A percentile compares a stretch with the other conserved stretches of the same genome.
These are phyloP conservation scores for Aspergillus homomorphus DNA, from an alignment of 495 filamentous ascomycete genomes.

Conservation along the genomic window DNA sequence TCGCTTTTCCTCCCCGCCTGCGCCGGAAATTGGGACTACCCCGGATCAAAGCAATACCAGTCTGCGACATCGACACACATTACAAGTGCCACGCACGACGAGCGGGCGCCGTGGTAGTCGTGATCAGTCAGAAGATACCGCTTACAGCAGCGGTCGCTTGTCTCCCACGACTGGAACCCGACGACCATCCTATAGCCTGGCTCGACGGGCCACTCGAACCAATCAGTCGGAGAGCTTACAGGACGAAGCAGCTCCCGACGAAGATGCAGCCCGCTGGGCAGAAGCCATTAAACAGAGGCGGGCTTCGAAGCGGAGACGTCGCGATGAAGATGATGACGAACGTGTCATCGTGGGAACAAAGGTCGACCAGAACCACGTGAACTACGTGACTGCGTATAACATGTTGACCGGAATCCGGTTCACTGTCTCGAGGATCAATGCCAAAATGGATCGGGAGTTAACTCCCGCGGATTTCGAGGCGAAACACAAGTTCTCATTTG, in stretches of 20 bases:
- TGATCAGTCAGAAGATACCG: slow-evolving; percentile 60
- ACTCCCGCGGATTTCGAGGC: slow-evolving; percentile 88
- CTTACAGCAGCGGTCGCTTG: slow-evolving; percentile 71
- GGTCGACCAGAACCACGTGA: slow-evolving; percentile 94
- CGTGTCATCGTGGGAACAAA: slow-evolving; percentile 95
- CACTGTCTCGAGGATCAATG: slow-evolving; percentile 92
- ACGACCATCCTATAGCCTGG: slow-evolving; percentile 78
- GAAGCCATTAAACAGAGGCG: slow-evolving; percentile 88
- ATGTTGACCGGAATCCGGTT: slow-evolving; percentile 99
- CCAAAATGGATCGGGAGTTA: slow-evolving; percentile 86
- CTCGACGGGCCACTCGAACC: slow-evolving; percentile 75
- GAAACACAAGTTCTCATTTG: slow-evolving; percentile 96
- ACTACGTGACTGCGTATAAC: slow-evolving; percentile 98
- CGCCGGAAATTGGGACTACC: slow-evolving; percentile 46
- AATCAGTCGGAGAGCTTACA: slow-evolving; percentile 77
- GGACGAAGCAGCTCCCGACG: slow-evolving; percentile 82
- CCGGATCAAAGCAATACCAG: slow-evolving; percentile 37
- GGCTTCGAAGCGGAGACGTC: slow-evolving; percentile 73
- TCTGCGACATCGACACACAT: slow-evolving; percentile 80
- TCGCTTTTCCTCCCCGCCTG: slow-evolving; percentile 73
- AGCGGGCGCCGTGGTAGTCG: slow-evolving; percentile 51
- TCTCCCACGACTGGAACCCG: slow-evolving; percentile 72
- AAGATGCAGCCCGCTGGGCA: slow-evolving; percentile 87
- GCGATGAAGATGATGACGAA: slow-evolving; percentile 91
- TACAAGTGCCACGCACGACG: slow-evolving; percentile 73